A percentile compares a stretch with the other conserved stretches of the same genome.
phyloP scores from a whole-genome alignment of 140 eudicot species.

The Artemisia princeps region DNA sequence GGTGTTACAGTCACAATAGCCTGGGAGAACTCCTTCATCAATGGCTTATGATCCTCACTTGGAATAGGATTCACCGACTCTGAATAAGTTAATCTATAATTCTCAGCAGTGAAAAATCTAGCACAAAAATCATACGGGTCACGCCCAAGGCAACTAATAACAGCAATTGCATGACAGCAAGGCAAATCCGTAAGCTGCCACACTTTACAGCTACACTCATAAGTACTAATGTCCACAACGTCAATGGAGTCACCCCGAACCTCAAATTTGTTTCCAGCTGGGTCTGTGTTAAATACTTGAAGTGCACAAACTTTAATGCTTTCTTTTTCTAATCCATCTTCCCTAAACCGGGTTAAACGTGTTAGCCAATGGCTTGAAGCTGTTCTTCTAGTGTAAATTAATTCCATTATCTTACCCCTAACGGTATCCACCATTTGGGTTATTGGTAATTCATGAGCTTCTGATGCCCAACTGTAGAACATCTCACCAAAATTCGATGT shows the following conservation, averaged over 20 bases:
- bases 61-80: constrained; percentile 61
- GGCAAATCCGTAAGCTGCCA: constrained; percentile 82
- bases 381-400: constrained; percentile 49
- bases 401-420: constrained; percentile 59
- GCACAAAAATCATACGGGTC: constrained; percentile 64
- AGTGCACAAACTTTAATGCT: constrained; percentile 50
- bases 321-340: constrained; percentile 67
- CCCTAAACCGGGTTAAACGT: constrained; percentile 76
- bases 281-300: constrained; percentile 46
- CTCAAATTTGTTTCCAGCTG: constrained; percentile 53
- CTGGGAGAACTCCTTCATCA: constrained; percentile 37
- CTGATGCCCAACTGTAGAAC: constrained; percentile 77
- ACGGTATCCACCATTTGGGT: constrained; percentile 90
- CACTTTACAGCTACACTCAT: constrained; percentile 66
- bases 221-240: constrained; percentile 48
- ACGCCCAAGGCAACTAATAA: constrained; percentile 52
- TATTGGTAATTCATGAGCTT: constrained; percentile 83
- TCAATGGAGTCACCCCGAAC: constrained; percentile 73
- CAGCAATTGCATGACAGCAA: constrained; percentile 85
- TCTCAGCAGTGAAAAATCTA: constrained; percentile 50
- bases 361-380: constrained; percentile 61
- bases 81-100: constrained; percentile 62
- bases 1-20: constrained; percentile 58
- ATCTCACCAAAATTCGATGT: constrained; percentile 67
- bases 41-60: constrained; percentile 30